Percentiles rank a stretch among this genome's conserved stretches.
These are phyloP conservation scores for Cutaneotrichosporon curvatum DNA, from an alignment of 1,284 basidiomycete genomes.

Conservation along the genomic window DNA sequence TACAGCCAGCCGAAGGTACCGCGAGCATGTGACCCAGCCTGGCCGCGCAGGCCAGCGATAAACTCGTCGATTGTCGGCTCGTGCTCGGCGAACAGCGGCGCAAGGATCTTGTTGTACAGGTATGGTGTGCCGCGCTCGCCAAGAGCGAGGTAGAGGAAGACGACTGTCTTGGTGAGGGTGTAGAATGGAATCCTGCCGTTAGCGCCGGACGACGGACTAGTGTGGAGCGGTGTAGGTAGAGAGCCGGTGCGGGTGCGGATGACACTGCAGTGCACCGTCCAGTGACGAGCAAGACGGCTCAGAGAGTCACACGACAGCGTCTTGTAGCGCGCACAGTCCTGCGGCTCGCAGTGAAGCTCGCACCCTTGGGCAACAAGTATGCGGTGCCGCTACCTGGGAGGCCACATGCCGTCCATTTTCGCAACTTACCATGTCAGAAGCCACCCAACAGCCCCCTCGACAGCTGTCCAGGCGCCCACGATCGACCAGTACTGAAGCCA, in stretches of 20 bases:
- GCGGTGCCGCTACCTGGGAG: too few species aligned
- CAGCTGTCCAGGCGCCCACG: slow-evolving; percentile 56
- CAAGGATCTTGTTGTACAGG: slow-evolving; percentile 59
- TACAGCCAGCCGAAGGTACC: slow-evolving; percentile 33
- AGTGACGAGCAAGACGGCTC: too few species aligned
- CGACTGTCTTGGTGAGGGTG: slow-evolving; percentile 61
- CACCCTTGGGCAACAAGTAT: too few species aligned
- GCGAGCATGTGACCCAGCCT: slow-evolving; percentile 27
- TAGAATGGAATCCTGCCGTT: slow-evolving; percentile 67
- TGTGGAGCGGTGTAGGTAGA: too few species aligned
- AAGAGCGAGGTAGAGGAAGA: slow-evolving; percentile 65
- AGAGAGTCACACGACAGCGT: too few species aligned
- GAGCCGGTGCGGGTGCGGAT: too few species aligned
- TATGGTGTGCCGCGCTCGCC: slow-evolving; percentile 70
- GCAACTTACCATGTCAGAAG: slow-evolving; percentile 59
- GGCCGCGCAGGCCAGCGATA: slow-evolving; percentile 45
- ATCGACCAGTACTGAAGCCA: slow-evolving; percentile 53
- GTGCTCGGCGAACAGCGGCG: slow-evolving; percentile 60
- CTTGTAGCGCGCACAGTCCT: too few species aligned
- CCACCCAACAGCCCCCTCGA: slow-evolving; percentile 63
- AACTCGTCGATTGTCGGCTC: slow-evolving; percentile 62
- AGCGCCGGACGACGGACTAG: not conserved
- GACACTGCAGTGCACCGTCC: too few species aligned
- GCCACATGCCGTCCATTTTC: too few species aligned
- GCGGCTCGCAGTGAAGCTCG: too few species aligned